Conservation (phyloP, 1,284 basidiomycete species). For the Apiotrichum montevideense region DNA sequence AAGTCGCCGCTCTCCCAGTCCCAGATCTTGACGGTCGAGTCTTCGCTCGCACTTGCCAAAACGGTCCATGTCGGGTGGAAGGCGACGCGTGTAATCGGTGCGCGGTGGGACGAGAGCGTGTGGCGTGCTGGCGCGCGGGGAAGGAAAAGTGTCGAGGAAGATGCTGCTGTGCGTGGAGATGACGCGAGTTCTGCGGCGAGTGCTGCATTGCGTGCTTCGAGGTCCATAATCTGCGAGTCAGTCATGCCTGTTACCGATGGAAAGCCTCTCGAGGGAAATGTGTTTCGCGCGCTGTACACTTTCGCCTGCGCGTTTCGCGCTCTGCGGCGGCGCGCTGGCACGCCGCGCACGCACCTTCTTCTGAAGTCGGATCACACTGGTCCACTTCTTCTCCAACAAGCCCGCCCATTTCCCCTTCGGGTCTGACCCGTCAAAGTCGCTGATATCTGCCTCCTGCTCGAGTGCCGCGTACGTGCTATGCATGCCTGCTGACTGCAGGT, state of each 20-base stretch:
- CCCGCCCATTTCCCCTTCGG: slow-evolving; percentile 76
- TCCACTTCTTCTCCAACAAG: slow-evolving; percentile 91
- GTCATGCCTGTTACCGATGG: not conserved
- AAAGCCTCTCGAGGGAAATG: too few relatives aligned
- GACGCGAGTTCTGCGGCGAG: slow-evolving; percentile 66
- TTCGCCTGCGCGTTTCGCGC: too few relatives aligned
- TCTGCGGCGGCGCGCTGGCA: not conserved
- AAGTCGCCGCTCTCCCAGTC: slow-evolving; percentile 94
- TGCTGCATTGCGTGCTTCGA: slow-evolving; percentile 70
- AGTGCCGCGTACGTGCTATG: slow-evolving; percentile 60
- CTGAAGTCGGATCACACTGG: slow-evolving; percentile 81
- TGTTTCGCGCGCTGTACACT: too few relatives aligned
- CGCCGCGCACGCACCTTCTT: slow-evolving; percentile 62
- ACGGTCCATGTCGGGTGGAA: slow-evolving; percentile 84
- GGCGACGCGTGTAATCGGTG: slow-evolving; percentile 66
- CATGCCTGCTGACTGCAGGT: slow-evolving; percentile 64
- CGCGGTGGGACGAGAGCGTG: slow-evolving; percentile 71
- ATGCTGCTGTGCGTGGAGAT: slow-evolving; percentile 42
- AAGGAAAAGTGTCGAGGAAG: slow-evolving; percentile 62
- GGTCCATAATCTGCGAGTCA: slow-evolving; percentile 68
- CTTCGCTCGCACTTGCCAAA: slow-evolving; percentile 77
- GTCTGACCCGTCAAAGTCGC: slow-evolving; percentile 65
- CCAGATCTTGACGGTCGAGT: slow-evolving; percentile 85
- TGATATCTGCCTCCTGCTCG: slow-evolving; percentile 53
- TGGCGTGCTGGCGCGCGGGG: slow-evolving; percentile 73